These are phyloP conservation scores for Penicillium oxalicum DNA, from an alignment of 2,329 filamentous ascomycete genomes.

Conservation along the genomic window DNA sequence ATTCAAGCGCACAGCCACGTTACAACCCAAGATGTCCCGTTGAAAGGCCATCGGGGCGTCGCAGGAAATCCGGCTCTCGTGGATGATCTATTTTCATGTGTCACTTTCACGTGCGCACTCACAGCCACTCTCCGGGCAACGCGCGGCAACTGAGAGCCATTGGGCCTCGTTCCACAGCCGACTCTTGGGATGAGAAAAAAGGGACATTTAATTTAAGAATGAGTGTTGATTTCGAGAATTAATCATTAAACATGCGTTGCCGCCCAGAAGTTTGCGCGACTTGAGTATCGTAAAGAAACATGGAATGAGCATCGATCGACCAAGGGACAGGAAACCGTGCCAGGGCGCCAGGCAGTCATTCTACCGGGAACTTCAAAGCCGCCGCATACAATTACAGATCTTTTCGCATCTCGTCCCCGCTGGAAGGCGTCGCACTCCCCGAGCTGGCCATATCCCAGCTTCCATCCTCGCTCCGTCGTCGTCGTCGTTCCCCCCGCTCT, in stretches of 20 bases:
- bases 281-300: too few relatives aligned
- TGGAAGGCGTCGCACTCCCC: slow-evolving; percentile 31
- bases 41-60: too few relatives aligned
- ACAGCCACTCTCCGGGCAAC: neutral
- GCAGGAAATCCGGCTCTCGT: too few relatives aligned
- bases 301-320: neutral
- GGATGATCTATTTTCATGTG: too few relatives aligned
- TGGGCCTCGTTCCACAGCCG: neutral
- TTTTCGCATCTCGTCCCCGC: slow-evolving; percentile 32
- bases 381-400: slow-evolving; percentile 26
- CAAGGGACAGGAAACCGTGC: slow-evolving; percentile 1
- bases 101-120: neutral
- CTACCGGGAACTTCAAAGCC: slow-evolving; percentile 6
- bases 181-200: too few relatives aligned
- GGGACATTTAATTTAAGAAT: too few relatives aligned
- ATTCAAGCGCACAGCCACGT: too few relatives aligned
- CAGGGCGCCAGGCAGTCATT: slow-evolving; percentile 3
- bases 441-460: slow-evolving; percentile 38
- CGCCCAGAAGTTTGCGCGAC: too few relatives aligned
- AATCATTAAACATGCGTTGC: too few relatives aligned
- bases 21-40: too few relatives aligned
- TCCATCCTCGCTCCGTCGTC: slow-evolving; percentile 43
- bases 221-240: too few relatives aligned
- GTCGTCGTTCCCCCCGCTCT: slow-evolving; percentile 62
- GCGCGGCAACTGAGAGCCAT: neutral